A percentile compares a stretch with the other conserved stretches of the same genome.
Conservation (phyloP, 805 yeast genomes). For the Hanseniaspora hatyaiensis region DNA sequence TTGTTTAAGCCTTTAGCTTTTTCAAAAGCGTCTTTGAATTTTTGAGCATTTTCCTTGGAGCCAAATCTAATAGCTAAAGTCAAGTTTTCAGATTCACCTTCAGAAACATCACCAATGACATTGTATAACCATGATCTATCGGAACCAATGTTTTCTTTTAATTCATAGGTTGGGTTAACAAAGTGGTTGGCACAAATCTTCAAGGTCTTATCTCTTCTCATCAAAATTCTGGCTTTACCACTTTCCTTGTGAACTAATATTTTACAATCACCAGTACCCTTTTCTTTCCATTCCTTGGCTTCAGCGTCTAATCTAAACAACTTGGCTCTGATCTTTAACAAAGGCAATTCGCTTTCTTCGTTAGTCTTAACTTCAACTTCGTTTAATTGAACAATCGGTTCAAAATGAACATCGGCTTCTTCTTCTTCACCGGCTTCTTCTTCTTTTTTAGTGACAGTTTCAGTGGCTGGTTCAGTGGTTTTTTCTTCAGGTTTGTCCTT, state of each 20-base stretch:
- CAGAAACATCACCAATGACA: conserved; percentile 88
- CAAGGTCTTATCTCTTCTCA: conserved; percentile 98
- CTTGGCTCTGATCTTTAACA: conserved; percentile 85
- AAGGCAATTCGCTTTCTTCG: conserved; percentile 78
- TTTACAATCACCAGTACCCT: conserved; percentile 98
- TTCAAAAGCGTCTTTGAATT: conserved; percentile 85
- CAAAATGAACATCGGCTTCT: conserved; percentile 75
- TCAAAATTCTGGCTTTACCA: conserved; percentile 75
- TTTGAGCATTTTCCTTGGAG: conserved; percentile 82
- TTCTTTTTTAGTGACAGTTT: conserved; percentile 5
- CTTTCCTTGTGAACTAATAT: conserved; percentile 79
- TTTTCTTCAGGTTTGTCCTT: conserved; percentile 32
- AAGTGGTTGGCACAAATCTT: conserved; percentile 97
- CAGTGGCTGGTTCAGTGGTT: conserved; percentile 23
- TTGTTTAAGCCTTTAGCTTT: conserved; percentile 65
- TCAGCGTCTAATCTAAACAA: conserved; percentile 81
- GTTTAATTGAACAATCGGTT: conserved; percentile 89
- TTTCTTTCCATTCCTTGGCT: conserved; percentile 92
- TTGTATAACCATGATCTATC: conserved; percentile 98
- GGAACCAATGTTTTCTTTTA: conserved; percentile 88
- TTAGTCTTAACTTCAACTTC: conserved; percentile 93
- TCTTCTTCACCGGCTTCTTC: conserved; percentile 24
- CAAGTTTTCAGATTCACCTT: conserved; percentile 91
- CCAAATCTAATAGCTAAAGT: conserved; percentile 95
- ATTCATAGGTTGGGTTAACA: conserved; percentile 65